Evolutionary conservation across 2,329 filamentous ascomycete genomes (phyloP).

Genomic region (Sporothrix humicola): DNA sequence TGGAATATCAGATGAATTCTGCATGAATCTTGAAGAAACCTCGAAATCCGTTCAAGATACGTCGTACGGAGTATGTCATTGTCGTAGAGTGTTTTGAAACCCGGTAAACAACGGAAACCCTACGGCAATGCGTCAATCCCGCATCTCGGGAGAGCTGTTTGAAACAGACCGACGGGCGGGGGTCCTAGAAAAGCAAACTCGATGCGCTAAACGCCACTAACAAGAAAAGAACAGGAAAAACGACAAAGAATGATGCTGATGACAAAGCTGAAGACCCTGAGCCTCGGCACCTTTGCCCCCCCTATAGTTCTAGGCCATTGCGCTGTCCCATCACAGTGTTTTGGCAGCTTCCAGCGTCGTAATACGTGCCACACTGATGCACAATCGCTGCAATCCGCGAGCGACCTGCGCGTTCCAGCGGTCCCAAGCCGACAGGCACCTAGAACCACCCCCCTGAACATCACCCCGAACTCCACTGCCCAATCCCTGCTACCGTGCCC

Average conservation of each 20-base stretch:
- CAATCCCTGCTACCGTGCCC: not conserved
- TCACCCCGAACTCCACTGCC: not conserved
- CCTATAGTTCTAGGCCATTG: not conserved
- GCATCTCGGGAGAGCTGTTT: not conserved
- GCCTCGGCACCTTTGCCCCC: conserved; percentile 23
- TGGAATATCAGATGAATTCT: not conserved
- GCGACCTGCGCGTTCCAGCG: not conserved
- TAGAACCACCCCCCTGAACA: not conserved
- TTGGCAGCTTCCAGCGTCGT: not conserved
- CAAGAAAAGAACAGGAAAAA: not conserved
- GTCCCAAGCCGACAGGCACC: not conserved
- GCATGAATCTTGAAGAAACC: not conserved
- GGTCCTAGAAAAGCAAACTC: not conserved
- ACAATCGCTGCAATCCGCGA: not conserved
- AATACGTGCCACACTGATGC: not conserved
- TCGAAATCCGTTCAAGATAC: not conserved
- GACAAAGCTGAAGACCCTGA: not conserved
- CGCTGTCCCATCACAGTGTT: not conserved
- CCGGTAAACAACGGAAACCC: conserved; percentile 9
- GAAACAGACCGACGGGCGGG: not conserved
- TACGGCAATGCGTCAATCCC: conserved; percentile 14
- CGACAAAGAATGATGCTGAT: not conserved
- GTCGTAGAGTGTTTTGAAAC: not conserved
- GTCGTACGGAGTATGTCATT: not conserved
- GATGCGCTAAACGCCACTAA: no score